Percentiles rank a stretch among this genome's conserved stretches.
phyloP scores from a whole-genome alignment of 2,329 filamentous ascomycete species.

The Fusarium paranaense region DNA sequence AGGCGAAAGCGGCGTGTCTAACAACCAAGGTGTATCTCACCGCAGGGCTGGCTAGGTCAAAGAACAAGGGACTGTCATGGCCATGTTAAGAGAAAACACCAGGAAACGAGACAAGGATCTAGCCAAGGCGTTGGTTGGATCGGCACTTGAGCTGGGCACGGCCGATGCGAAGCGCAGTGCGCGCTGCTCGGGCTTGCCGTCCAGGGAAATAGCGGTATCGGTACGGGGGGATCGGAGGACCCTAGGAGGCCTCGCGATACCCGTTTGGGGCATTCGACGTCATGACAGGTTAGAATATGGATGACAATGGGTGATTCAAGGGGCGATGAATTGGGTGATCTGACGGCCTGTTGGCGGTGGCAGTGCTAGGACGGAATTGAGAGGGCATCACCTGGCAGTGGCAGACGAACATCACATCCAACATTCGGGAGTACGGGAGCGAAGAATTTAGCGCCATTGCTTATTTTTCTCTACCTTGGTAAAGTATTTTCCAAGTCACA shows the following conservation, averaged over 20 bases:
- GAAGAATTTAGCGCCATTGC: conserved; percentile 18
- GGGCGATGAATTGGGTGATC: conserved; percentile 10
- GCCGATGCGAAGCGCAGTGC: conserved; percentile 29
- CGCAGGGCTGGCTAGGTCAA: conserved; percentile 4
- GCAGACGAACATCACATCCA: conserved; percentile 6
- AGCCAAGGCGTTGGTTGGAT: conserved; percentile 15
- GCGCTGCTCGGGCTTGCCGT: conserved; percentile 7
- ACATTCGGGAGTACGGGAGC: neutral
- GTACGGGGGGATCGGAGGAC: neutral
- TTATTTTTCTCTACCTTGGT: conserved; percentile 14
- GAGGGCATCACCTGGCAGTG: neutral
- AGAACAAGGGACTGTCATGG: conserved; percentile 16
- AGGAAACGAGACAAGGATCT: neutral
- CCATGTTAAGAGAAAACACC: conserved; percentile 24
- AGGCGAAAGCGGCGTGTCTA: conserved; percentile 15
- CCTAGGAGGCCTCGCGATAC: conserved; percentile 25
- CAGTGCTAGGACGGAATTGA: conserved; percentile 19
- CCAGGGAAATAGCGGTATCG: conserved; percentile 35
- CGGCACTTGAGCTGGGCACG: conserved; percentile 25
- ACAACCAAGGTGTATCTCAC: conserved; percentile 12
- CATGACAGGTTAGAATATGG: conserved; percentile 13
- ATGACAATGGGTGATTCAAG: neutral
- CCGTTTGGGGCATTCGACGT: conserved; percentile 24
- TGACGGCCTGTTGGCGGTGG: conserved; percentile 21
- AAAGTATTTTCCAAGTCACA: neutral